These are phyloP conservation scores for Daedaleopsis nitida DNA, from an alignment of 768 basidiomycete genomes.

Conservation along the genomic window DNA sequence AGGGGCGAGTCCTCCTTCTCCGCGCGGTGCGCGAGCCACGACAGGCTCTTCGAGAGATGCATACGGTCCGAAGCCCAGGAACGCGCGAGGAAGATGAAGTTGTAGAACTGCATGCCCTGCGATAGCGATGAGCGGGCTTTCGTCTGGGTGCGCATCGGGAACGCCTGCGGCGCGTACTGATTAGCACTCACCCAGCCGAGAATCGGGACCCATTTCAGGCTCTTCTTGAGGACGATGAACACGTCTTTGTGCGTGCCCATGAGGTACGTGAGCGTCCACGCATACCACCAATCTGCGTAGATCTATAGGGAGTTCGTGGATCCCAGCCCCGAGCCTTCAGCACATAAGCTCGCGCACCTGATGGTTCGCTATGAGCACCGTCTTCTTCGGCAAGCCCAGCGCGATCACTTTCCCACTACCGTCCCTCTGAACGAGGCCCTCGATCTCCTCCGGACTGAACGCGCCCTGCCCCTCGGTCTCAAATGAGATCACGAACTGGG, in stretches of 20 bases:
- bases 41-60: slow-evolving; percentile 65
- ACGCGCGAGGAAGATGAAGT: slow-evolving; percentile 90
- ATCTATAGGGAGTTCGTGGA: slow-evolving; percentile 42
- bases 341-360: slow-evolving; percentile 54
- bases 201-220: slow-evolving; percentile 82
- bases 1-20: slow-evolving; percentile 70
- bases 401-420: slow-evolving; percentile 54
- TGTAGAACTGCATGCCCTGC: slow-evolving; percentile 91
- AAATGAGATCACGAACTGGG: slow-evolving; percentile 69
- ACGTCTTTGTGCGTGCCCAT: slow-evolving; percentile 67
- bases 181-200: slow-evolving; percentile 71
- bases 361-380: slow-evolving; percentile 90
- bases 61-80: slow-evolving; percentile 86
- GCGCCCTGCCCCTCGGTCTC: slow-evolving; percentile 68
- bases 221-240: slow-evolving; percentile 91
- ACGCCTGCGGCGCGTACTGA: slow-evolving; percentile 25
- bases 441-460: slow-evolving; percentile 61
- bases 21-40: slow-evolving; percentile 68
- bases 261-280: slow-evolving; percentile 82
- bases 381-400: slow-evolving; percentile 74
- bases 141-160: background rate
- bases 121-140: background rate
- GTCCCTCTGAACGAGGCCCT: slow-evolving; percentile 58
- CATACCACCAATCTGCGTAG: slow-evolving; percentile 84
- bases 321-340: background rate